phyloP scores from a whole-genome alignment of 768 basidiomycete species.

The Boletus speciosus region DNA sequence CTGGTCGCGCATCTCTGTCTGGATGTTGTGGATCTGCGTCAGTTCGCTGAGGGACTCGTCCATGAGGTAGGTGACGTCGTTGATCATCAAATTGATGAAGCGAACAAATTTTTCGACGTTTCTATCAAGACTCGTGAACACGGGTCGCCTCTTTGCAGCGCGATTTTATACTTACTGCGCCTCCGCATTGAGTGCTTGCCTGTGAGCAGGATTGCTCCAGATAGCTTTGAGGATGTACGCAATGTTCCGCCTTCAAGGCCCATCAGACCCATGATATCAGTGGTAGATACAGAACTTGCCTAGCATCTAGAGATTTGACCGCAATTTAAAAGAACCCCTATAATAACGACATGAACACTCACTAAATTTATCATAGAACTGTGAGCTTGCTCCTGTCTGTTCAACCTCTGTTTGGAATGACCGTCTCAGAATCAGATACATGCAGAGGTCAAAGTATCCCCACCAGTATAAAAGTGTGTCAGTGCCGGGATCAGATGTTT shows the following conservation, averaged over 20 bases:
- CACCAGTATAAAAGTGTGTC: slow-evolving; percentile 94
- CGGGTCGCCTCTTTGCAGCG: background rate
- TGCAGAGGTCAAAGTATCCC: slow-evolving; percentile 17
- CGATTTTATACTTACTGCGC: slow-evolving; percentile 52
- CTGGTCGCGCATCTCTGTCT: slow-evolving; percentile 78
- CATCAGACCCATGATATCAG: slow-evolving; percentile 10
- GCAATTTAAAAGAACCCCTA: slow-evolving; percentile 5
- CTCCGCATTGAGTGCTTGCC: slow-evolving; percentile 79
- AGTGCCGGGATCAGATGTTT: slow-evolving; percentile 87
- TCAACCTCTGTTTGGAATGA: slow-evolving; percentile 72
- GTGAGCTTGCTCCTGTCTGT: slow-evolving; percentile 94
- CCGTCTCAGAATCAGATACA: background rate
- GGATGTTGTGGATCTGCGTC: slow-evolving; percentile 82
- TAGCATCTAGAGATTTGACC: slow-evolving; percentile 43
- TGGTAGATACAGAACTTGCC: slow-evolving; percentile 30
- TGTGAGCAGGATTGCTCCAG: slow-evolving; percentile 88
- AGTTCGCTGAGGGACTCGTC: slow-evolving; percentile 92
- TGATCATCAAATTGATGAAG: slow-evolving; percentile 97
- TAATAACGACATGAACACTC: slow-evolving; percentile 30
- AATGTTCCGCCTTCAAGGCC: slow-evolving; percentile 70
- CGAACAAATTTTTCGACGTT: slow-evolving; percentile 91
- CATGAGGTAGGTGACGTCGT: slow-evolving; percentile 97
- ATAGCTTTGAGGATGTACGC: slow-evolving; percentile 83
- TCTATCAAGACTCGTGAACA: slow-evolving; percentile 37
- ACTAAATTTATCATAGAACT: slow-evolving; percentile 99